A percentile compares a stretch with the other conserved stretches of the same genome.
Conservation (phyloP, 2,329 filamentous ascomycete genomes). For the Colletotrichum phormii region DNA sequence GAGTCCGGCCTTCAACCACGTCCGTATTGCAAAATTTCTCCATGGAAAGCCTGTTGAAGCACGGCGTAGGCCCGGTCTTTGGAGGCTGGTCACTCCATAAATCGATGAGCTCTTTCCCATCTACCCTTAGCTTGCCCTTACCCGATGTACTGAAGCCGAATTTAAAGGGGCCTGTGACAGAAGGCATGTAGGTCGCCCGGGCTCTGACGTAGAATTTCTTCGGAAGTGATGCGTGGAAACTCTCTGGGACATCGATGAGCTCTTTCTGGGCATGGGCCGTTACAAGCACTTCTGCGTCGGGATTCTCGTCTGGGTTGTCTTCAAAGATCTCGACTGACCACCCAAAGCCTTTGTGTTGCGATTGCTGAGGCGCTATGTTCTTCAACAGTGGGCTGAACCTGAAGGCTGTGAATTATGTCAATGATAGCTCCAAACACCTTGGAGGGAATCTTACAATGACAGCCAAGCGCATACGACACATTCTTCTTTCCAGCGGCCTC, state of each 20-base stretch:
- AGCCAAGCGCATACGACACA: constrained; percentile 67
- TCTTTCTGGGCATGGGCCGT: constrained; percentile 31
- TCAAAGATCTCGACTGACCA: constrained; percentile 35
- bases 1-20: constrained; percentile 5
- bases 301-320: constrained; percentile 27
- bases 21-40: constrained; percentile 27
- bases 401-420: constrained; percentile 19
- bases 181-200: constrained; percentile 22
- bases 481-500: constrained; percentile 42
- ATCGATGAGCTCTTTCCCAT: constrained; percentile 42
- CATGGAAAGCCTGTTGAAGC: constrained; percentile 37
- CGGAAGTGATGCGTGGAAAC: constrained; percentile 28
- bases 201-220: constrained; percentile 36
- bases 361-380: constrained; percentile 4
- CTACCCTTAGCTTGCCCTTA: constrained; percentile 42
- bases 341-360: constrained; percentile 14
- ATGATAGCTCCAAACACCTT: no score
- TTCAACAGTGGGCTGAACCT: constrained; percentile 34
- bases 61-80: constrained; percentile 34
- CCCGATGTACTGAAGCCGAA: constrained; percentile 38
- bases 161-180: constrained; percentile 18
- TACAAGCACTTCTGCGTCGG: constrained; percentile 4
- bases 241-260: constrained; percentile 34
- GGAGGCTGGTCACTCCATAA: constrained; percentile 37
- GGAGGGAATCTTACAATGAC: constrained; percentile 55